Percentiles rank a stretch among this genome's conserved stretches.
phyloP scores from a whole-genome alignment of 768 basidiomycete species.

The Filobasidium floriforme region DNA sequence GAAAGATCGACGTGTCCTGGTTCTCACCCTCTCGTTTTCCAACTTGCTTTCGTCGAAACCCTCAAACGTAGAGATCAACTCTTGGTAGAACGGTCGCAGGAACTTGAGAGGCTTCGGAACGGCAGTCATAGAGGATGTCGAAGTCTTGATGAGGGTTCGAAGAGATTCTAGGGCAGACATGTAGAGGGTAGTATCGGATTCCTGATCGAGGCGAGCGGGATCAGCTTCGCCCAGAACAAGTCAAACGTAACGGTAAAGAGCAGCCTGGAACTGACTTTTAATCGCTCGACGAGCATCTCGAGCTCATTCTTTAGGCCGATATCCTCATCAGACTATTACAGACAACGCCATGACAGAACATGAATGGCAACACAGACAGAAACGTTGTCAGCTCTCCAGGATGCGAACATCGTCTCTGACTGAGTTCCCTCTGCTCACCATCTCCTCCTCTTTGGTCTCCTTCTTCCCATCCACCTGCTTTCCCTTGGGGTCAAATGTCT shows the following conservation, averaged over 20 bases:
- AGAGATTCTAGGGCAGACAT: conserved; percentile 86
- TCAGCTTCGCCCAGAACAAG: background rate
- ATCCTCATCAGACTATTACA: conserved; percentile 84
- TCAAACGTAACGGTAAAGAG: background rate
- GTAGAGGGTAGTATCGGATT: conserved; percentile 76
- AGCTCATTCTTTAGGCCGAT: conserved; percentile 83
- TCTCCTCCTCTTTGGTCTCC: conserved; percentile 47
- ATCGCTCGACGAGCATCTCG: conserved; percentile 90
- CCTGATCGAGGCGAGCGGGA: conserved; percentile 51
- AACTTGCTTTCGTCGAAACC: conserved; percentile 67
- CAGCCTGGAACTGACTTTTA: conserved; percentile 58
- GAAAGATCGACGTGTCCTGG: background rate
- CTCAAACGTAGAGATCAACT: conserved; percentile 72
- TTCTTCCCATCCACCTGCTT: conserved; percentile 29
- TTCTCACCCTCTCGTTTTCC: conserved; percentile 36
- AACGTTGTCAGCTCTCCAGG: no score
- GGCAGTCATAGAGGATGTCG: conserved; percentile 97
- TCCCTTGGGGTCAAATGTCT: conserved; percentile 49
- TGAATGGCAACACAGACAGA: background rate
- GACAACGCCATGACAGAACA: background rate
- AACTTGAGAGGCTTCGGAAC: conserved; percentile 99
- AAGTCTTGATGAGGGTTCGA: conserved; percentile 85
- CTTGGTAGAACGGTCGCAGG: conserved; percentile 84
- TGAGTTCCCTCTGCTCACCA: conserved; percentile 56
- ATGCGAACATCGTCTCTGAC: conserved; percentile 3